These are phyloP conservation scores for Penicillium expansum DNA, from an alignment of 2,329 filamentous ascomycete species.

Conservation along the genomic window DNA sequence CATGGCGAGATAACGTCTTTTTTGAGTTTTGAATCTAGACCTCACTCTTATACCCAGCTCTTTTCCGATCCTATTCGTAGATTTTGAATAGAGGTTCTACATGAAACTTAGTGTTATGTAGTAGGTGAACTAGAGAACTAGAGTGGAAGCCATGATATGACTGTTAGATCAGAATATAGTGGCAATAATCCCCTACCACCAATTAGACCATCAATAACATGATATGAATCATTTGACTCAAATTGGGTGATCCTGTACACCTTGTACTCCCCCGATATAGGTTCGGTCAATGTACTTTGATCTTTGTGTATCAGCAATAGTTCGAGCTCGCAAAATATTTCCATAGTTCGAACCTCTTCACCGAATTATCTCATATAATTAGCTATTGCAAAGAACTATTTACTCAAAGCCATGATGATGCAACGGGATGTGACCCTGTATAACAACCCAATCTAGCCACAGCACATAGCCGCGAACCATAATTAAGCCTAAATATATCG, in stretches of 20 bases:
- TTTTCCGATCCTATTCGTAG: not conserved
- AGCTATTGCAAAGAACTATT: not conserved
- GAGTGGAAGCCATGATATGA: not conserved
- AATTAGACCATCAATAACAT: not conserved
- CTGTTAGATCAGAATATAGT: not conserved
- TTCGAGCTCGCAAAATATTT: not conserved
- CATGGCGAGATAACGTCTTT: not conserved
- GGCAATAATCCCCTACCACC: not conserved
- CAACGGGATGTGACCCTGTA: not conserved
- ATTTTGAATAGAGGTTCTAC: not conserved
- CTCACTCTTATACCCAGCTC: not conserved
- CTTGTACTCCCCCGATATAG: not conserved
- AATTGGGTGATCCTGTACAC: not conserved
- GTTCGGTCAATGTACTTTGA: not conserved
- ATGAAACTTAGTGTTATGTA: not conserved
- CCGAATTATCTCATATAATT: not conserved
- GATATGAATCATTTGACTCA: not conserved
- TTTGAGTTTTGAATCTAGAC: not conserved
- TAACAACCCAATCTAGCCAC: not conserved
- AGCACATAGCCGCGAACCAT: constrained; percentile 1
- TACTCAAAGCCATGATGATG: not conserved
- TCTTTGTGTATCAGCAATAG: not conserved
- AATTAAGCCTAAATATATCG: not conserved
- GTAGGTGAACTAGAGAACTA: not conserved
- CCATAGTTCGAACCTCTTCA: not conserved